Evolutionary conservation across 2,329 filamentous ascomycete species (phyloP).

Genomic region (Talaromyces islandicus): DNA sequence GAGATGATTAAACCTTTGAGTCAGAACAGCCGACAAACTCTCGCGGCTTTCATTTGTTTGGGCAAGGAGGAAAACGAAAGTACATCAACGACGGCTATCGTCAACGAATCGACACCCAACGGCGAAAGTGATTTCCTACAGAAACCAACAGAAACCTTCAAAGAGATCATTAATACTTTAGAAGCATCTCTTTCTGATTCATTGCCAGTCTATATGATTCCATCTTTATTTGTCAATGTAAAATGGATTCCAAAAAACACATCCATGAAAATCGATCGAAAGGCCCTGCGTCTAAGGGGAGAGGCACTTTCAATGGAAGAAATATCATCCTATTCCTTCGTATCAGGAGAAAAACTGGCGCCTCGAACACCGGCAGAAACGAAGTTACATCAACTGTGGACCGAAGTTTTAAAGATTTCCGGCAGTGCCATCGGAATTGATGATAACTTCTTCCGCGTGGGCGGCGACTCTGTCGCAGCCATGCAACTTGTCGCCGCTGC

Average conservation of each 20-base stretch:
- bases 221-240: neutral
- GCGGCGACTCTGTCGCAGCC: slow-evolving; percentile 8
- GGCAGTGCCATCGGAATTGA: slow-evolving; percentile 19
- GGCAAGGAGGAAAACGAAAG: neutral
- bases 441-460: slow-evolving; percentile 10
- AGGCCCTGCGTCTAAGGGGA: neutral
- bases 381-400: slow-evolving; percentile 44
- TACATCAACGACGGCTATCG: neutral
- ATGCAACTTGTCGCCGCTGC: slow-evolving; percentile 35
- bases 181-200: slow-evolving; percentile 11
- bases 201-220: slow-evolving; percentile 13
- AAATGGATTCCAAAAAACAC: neutral
- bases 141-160: neutral
- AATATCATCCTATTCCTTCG: neutral
- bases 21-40: neutral
- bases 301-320: neutral
- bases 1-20: neutral
- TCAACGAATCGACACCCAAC: too few species aligned
- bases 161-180: neutral
- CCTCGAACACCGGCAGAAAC: slow-evolving; percentile 4
- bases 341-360: neutral
- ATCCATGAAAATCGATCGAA: slow-evolving; percentile 1
- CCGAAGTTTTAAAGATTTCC: slow-evolving; percentile 36
- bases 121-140: neutral
- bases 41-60: neutral